Conservation (phyloP, 768 basidiomycete genomes). For the Amanita molliuscula region DNA sequence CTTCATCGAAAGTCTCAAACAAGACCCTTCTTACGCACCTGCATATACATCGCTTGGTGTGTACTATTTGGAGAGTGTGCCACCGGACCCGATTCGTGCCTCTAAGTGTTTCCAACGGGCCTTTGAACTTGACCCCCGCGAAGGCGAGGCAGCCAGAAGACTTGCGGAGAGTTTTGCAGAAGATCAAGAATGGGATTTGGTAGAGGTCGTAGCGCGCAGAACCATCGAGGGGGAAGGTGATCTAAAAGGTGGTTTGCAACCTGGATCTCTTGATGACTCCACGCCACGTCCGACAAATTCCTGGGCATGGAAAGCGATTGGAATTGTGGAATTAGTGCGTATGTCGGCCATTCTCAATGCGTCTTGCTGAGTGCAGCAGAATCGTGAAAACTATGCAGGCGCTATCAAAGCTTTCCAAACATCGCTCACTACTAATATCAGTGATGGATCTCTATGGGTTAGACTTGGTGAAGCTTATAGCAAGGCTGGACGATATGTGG, state of each 20-base stretch:
- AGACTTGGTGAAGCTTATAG: slow-evolving; percentile 88
- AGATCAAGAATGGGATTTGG: slow-evolving; percentile 91
- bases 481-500: slow-evolving; percentile 78
- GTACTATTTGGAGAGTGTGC: slow-evolving; percentile 70
- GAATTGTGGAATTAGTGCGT: slow-evolving; percentile 82
- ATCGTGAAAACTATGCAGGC: slow-evolving; percentile 51
- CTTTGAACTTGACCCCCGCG: slow-evolving; percentile 89
- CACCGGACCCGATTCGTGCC: slow-evolving; percentile 75
- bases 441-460: slow-evolving; percentile 80
- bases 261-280: slow-evolving; percentile 23
- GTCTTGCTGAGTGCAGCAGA: slow-evolving; percentile 28
- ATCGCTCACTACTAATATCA: slow-evolving; percentile 68
- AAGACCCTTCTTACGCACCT: slow-evolving; percentile 68
- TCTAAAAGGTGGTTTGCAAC: slow-evolving; percentile 42
- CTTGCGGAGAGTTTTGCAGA: slow-evolving; percentile 88
- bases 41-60: slow-evolving; percentile 91
- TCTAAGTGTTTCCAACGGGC: slow-evolving; percentile 98
- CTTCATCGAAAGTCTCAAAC: slow-evolving; percentile 76
- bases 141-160: slow-evolving; percentile 73
- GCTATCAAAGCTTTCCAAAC: slow-evolving; percentile 83
- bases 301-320: slow-evolving; percentile 98
- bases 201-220: slow-evolving; percentile 86
- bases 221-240: slow-evolving; percentile 94
- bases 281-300: slow-evolving; percentile 59
- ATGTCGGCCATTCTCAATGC: not conserved